These are phyloP conservation scores for Phytophthora tentaculata DNA, from an alignment of 352 stramenopile genomes.

Conservation along the genomic window DNA sequence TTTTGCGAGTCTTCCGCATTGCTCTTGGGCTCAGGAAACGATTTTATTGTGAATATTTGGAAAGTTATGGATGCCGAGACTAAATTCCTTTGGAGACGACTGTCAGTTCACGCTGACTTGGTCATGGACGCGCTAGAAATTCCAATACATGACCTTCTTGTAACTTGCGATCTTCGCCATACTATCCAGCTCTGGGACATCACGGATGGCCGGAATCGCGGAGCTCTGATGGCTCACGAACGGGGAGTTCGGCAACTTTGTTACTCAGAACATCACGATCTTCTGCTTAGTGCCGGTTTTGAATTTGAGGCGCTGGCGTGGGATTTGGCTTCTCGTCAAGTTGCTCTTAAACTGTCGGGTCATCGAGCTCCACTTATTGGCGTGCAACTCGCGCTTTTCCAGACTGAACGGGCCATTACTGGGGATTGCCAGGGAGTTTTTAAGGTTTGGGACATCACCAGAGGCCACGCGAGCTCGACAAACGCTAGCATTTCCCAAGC, in stretches of 20 bases:
- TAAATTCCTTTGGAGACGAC: slow-evolving; percentile 63
- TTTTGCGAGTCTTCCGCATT: slow-evolving; percentile 65
- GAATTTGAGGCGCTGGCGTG: slow-evolving; percentile 86
- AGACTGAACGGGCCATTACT: slow-evolving; percentile 85
- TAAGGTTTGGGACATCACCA: slow-evolving; percentile 88
- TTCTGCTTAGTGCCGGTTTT: slow-evolving; percentile 84
- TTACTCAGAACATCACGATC: slow-evolving; percentile 74
- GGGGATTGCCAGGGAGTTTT: slow-evolving; percentile 73
- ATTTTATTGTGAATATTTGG: slow-evolving; percentile 78
- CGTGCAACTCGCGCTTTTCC: slow-evolving; percentile 71
- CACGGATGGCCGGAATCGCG: slow-evolving; percentile 66
- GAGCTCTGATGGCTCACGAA: slow-evolving; percentile 62
- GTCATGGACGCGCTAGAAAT: slow-evolving; percentile 78
- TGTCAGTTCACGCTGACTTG: slow-evolving; percentile 61
- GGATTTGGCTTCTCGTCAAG: slow-evolving; percentile 82
- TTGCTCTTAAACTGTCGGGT: slow-evolving; percentile 67
- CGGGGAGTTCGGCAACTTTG: slow-evolving; percentile 80
- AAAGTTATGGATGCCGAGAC: slow-evolving; percentile 61
- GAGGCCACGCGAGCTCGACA: slow-evolving; percentile 38
- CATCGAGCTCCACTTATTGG: slow-evolving; percentile 81
- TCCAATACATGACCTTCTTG: slow-evolving; percentile 73
- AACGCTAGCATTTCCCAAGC: slow-evolving; percentile 49
- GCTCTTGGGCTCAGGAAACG: slow-evolving; percentile 69
- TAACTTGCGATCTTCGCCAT: slow-evolving; percentile 77
- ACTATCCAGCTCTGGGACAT: slow-evolving; percentile 85